Percentiles rank a stretch among this genome's conserved stretches.
Conservation (phyloP, 768 basidiomycete species). For the Lenzites betulinus region DNA sequence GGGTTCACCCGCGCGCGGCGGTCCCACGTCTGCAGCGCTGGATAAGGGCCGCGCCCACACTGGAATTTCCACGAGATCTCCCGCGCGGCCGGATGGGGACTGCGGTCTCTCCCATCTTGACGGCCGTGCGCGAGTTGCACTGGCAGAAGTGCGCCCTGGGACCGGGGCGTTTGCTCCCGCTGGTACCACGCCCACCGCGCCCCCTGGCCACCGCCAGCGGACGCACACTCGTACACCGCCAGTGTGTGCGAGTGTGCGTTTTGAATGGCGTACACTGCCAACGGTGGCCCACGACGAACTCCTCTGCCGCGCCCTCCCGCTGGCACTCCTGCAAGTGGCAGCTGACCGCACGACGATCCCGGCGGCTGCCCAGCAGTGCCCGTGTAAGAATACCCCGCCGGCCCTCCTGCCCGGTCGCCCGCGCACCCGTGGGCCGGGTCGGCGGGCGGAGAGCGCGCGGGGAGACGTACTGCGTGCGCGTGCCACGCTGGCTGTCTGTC, state of each 20-base stretch:
- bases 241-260: too few relatives aligned
- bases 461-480: neutral
- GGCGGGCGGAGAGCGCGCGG: neutral
- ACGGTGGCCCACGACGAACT: too few relatives aligned
- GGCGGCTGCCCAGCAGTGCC: neutral
- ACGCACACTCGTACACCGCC: neutral
- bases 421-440: neutral
- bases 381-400: slow-evolving; percentile 7
- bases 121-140: slow-evolving; percentile 1
- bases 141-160: too few relatives aligned
- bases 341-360: slow-evolving; percentile 17
- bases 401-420: slow-evolving; percentile 13
- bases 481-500: neutral
- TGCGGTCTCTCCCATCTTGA: slow-evolving; percentile 4
- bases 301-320: too few relatives aligned
- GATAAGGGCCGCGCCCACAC: neutral
- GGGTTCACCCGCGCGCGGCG: neutral
- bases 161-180: too few relatives aligned
- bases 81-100: neutral
- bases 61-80: neutral
- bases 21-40: neutral
- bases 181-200: too few relatives aligned
- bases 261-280: too few relatives aligned
- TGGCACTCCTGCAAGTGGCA: slow-evolving; percentile 1
- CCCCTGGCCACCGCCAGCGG: slow-evolving; percentile 5